Conservation (phyloP, 2,329 filamentous ascomycete genomes). For the Rutstroemia sp. region DNA sequence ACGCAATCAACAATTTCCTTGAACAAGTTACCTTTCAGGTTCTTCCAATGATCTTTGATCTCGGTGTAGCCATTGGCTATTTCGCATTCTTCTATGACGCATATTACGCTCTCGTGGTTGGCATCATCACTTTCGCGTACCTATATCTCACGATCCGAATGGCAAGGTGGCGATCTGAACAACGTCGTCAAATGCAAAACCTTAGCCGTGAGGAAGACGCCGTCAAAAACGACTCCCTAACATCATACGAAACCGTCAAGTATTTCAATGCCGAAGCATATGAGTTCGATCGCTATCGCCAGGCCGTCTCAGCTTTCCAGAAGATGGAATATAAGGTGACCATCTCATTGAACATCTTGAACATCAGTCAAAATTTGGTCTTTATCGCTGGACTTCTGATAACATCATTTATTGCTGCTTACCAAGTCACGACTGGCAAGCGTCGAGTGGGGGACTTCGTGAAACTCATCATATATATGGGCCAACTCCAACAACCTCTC, state of each 20-base stretch:
- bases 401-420: constrained; percentile 66
- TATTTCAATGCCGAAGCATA: constrained; percentile 82
- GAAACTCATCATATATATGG: constrained; percentile 66
- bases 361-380: constrained; percentile 71
- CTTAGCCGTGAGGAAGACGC: constrained; percentile 92
- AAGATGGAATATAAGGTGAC: constrained; percentile 68
- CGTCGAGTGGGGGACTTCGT: constrained; percentile 66
- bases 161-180: constrained; percentile 86
- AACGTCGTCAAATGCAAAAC: constrained; percentile 90
- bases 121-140: constrained; percentile 90
- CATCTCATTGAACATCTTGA: constrained; percentile 71
- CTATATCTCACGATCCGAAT: constrained; percentile 94
- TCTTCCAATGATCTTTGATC: constrained; percentile 86
- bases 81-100: constrained; percentile 75
- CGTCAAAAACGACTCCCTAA: constrained; percentile 97
- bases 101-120: constrained; percentile 83
- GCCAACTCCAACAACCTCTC: constrained; percentile 70
- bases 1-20: constrained; percentile 91
- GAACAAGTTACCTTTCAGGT: constrained; percentile 96
- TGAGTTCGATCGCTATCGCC: constrained; percentile 66
- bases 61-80: constrained; percentile 76
- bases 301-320: constrained; percentile 65
- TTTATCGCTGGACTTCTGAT: constrained; percentile 71
- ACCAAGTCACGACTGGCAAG: constrained; percentile 63
- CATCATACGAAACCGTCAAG: constrained; percentile 94